Conservation (phyloP, 2,329 filamentous ascomycete species). For the Colletotrichum godetiae region DNA sequence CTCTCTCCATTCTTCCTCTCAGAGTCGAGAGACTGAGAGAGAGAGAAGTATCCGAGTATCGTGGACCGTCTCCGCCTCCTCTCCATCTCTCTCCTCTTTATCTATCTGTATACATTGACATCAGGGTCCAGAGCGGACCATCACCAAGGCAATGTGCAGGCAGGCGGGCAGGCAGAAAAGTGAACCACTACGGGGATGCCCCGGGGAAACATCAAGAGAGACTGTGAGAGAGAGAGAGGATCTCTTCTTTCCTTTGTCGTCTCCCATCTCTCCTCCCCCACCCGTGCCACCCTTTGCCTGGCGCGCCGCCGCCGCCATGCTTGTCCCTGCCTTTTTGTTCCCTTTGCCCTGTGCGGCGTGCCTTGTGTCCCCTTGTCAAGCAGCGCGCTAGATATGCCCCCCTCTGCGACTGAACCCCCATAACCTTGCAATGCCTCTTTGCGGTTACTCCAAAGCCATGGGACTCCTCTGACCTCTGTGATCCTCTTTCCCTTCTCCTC, state of each 20-base stretch:
- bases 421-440: background rate
- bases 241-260: slow-evolving; percentile 3
- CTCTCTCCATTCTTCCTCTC: background rate
- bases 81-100: no score
- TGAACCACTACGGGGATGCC: slow-evolving; percentile 16
- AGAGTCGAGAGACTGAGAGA: background rate
- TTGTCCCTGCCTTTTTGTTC: background rate
- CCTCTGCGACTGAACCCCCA: background rate
- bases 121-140: background rate
- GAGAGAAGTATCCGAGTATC: background rate
- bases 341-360: background rate
- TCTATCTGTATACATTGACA: no score
- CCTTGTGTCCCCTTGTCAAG: background rate
- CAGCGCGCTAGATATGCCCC: background rate
- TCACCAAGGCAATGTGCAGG: background rate
- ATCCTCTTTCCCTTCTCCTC: background rate
- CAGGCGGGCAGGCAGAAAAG: background rate
- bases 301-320: background rate
- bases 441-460: background rate
- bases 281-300: background rate
- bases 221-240: background rate
- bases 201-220: slow-evolving; percentile 8
- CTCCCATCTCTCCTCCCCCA: background rate
- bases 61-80: no score
- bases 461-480: background rate